phyloP scores from a whole-genome alignment of 2,329 filamentous ascomycete genomes.

The Aspergillus calidoustus region DNA sequence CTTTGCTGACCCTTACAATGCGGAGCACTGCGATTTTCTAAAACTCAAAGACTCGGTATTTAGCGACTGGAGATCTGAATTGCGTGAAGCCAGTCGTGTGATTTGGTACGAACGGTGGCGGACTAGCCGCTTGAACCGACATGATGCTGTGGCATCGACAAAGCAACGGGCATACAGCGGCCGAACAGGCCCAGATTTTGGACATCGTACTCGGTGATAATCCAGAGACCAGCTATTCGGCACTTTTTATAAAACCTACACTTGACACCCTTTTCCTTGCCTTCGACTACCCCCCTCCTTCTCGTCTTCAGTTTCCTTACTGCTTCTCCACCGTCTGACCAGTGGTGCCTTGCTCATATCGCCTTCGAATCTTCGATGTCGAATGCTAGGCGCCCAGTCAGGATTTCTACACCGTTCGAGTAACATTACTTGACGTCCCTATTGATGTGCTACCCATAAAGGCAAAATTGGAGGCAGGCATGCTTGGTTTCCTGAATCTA shows the following conservation, averaged over 20 bases:
- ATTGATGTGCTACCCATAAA: conserved; percentile 1
- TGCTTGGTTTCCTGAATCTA: neutral
- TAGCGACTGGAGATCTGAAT: conserved; percentile 86
- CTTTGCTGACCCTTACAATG: conserved; percentile 90
- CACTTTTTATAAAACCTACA: conserved; percentile 4
- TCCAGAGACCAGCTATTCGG: neutral
- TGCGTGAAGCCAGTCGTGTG: conserved; percentile 87
- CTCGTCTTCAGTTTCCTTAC: conserved; percentile 1
- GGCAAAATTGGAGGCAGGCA: conserved; percentile 6
- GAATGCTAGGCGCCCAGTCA: neutral
- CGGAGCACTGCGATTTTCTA: conserved; percentile 90
- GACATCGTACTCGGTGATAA: conserved; percentile 17
- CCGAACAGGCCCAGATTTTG: conserved; percentile 33
- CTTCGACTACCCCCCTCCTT: conserved; percentile 3
- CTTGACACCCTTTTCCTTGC: conserved; percentile 7
- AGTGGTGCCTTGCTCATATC: neutral
- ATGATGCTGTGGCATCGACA: conserved; percentile 26
- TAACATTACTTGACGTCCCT: neutral
- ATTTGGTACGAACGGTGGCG: conserved; percentile 97
- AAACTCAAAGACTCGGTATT: conserved; percentile 92
- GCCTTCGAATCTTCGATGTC: neutral
- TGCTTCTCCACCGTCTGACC: neutral
- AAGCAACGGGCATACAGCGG: conserved; percentile 34
- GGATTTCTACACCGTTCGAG: neutral
- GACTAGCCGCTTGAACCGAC: conserved; percentile 56